Conservation (phyloP, 768 basidiomycete species). For the Termitomyces sp. region DNA sequence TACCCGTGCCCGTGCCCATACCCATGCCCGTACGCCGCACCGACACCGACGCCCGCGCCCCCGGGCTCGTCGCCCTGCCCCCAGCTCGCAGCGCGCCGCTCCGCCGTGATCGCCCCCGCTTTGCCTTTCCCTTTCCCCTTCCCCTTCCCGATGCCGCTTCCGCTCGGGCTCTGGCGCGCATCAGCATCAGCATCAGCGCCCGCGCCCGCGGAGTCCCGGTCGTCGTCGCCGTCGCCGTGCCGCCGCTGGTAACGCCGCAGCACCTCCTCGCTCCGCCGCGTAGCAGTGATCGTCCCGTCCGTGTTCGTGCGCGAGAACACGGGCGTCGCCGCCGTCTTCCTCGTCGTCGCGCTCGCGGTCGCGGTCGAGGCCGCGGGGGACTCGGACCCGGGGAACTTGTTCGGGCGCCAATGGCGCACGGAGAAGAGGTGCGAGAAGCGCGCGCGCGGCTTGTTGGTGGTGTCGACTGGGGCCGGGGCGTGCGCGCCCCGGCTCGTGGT, state of each 20-base stretch:
- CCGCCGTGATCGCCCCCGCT: conserved; percentile 29
- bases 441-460: background rate
- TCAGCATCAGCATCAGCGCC: too few relatives aligned
- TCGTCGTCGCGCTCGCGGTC: conserved; percentile 11
- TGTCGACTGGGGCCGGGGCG: background rate
- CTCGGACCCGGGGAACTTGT: conserved; percentile 5
- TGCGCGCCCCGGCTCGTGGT: background rate
- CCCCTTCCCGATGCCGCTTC: too few relatives aligned
- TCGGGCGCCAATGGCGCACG: conserved; percentile 27
- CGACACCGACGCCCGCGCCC: conserved; percentile 30
- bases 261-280: conserved; percentile 45
- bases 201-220: too few relatives aligned
- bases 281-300: conserved; percentile 1
- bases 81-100: conserved; percentile 64
- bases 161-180: too few relatives aligned
- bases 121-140: background rate
- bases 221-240: background rate
- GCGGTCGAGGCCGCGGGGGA: background rate
- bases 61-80: conserved; percentile 40
- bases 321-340: background rate
- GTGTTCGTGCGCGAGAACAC: background rate
- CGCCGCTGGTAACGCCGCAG: conserved; percentile 18
- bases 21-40: conserved; percentile 28
- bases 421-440: conserved; percentile 25
- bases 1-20: conserved; percentile 19